Conservation (phyloP, 768 basidiomycete genomes). For the Russula virescens region DNA sequence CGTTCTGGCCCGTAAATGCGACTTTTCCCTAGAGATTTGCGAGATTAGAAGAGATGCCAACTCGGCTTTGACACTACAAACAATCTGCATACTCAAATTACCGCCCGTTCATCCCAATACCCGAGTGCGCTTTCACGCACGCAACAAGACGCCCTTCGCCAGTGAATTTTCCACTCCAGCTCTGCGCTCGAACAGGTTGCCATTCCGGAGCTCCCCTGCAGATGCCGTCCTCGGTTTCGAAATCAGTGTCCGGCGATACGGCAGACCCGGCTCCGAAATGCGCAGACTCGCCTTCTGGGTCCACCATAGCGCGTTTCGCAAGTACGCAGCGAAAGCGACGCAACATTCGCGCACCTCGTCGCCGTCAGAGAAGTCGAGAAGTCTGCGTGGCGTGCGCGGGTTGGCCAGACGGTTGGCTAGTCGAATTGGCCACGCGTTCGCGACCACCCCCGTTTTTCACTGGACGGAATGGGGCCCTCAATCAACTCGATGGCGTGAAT, state of each 20-base stretch:
- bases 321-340: not conserved
- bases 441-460: not conserved
- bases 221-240: constrained; percentile 17
- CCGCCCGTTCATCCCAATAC: constrained; percentile 5
- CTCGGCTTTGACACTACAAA: not conserved
- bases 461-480: constrained; percentile 17
- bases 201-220: constrained; percentile 11
- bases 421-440: not conserved
- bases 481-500: constrained; percentile 18
- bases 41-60: not conserved
- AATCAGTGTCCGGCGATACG: constrained; percentile 6
- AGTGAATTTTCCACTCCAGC: not conserved
- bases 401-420: constrained; percentile 1
- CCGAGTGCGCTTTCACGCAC: constrained; percentile 8
- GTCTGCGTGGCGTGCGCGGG: not conserved
- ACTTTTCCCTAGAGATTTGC: constrained; percentile 19
- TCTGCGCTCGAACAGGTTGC: constrained; percentile 4
- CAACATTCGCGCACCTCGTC: not conserved
- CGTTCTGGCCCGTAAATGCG: constrained; percentile 14
- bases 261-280: not conserved
- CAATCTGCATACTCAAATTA: constrained; percentile 11
- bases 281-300: constrained; percentile 17
- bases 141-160: constrained; percentile 11
- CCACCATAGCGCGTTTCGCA: constrained; percentile 5
- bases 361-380: not conserved